Evolutionary conservation across 371 early-diverging fungal genomes (phyloP).

Genomic region (Apophysomyces elegans): DNA sequence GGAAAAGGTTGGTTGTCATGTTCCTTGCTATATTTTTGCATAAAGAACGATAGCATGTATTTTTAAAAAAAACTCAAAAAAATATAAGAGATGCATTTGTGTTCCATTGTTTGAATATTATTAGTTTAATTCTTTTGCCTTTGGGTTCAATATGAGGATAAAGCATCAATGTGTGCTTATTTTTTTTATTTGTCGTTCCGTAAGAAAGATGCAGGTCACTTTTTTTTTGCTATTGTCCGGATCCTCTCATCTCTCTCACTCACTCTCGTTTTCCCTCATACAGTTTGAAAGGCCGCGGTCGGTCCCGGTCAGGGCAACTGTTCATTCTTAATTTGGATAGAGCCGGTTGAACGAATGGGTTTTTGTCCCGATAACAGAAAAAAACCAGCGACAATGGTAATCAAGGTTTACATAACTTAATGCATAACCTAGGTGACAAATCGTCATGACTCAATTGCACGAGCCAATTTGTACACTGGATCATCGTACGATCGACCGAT

Average conservation of each 20-base stretch:
- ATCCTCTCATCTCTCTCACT: not conserved
- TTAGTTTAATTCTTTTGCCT: too few relatives aligned
- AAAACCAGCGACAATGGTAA: not conserved
- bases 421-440: not conserved
- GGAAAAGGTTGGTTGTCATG: not conserved
- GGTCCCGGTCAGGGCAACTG: conserved; percentile 11
- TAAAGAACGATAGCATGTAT: not conserved
- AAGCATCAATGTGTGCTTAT: too few relatives aligned
- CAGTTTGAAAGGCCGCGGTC: not conserved
- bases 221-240: conserved; percentile 11
- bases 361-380: not conserved
- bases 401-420: not conserved
- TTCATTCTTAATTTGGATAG: conserved; percentile 7
- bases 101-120: too few relatives aligned
- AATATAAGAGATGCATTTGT: too few relatives aligned
- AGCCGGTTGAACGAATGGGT: not conserved
- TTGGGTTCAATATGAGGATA: too few relatives aligned
- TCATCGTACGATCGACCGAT: conserved; percentile 11
- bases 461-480: not conserved
- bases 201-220: conserved; percentile 11
- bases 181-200: not conserved
- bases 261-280: not conserved
- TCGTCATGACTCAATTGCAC: not conserved
- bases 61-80: not conserved
- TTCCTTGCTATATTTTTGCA: not conserved